Conservation (phyloP, 2,329 filamentous ascomycete genomes). For the Fusarium sublunatum region DNA sequence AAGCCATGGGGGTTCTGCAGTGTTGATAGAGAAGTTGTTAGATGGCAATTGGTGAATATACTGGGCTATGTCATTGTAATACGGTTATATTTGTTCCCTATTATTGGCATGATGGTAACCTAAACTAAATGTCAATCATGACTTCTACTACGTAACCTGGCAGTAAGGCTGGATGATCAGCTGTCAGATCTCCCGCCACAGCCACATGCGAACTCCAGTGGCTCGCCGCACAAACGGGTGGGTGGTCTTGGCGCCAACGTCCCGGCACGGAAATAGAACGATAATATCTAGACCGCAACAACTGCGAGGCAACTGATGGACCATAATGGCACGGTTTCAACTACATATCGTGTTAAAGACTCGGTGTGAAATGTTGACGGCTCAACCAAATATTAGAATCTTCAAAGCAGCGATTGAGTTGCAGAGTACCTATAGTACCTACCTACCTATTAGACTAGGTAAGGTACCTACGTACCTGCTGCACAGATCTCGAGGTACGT, state of each 20-base stretch:
- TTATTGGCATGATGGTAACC: neutral
- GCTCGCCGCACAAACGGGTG: slow-evolving; percentile 14
- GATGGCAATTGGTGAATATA: neutral
- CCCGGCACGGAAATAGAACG: slow-evolving; percentile 10
- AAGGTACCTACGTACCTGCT: no score
- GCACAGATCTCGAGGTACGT: no score
- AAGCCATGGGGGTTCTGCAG: neutral
- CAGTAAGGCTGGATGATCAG: slow-evolving; percentile 19
- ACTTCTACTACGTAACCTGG: slow-evolving; percentile 3
- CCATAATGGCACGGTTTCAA: slow-evolving; percentile 2
- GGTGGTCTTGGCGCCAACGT: slow-evolving; percentile 13
- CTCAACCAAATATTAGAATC: neutral
- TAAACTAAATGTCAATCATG: neutral
- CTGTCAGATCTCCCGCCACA: slow-evolving; percentile 5
- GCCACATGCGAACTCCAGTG: slow-evolving; percentile 12
- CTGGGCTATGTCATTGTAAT: neutral
- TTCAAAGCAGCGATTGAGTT: neutral
- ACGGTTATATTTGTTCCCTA: no score
- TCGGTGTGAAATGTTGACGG: slow-evolving; percentile 2
- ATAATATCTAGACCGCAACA: slow-evolving; percentile 20
- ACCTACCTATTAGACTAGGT: no score
- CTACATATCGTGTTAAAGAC: neutral
- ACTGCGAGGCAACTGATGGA: slow-evolving; percentile 4
- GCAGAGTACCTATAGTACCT: no score
- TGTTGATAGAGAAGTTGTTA: neutral